These are phyloP conservation scores for Candida sanyaensis DNA, from an alignment of 1,139 yeast genomes.

Conservation along the genomic window DNA sequence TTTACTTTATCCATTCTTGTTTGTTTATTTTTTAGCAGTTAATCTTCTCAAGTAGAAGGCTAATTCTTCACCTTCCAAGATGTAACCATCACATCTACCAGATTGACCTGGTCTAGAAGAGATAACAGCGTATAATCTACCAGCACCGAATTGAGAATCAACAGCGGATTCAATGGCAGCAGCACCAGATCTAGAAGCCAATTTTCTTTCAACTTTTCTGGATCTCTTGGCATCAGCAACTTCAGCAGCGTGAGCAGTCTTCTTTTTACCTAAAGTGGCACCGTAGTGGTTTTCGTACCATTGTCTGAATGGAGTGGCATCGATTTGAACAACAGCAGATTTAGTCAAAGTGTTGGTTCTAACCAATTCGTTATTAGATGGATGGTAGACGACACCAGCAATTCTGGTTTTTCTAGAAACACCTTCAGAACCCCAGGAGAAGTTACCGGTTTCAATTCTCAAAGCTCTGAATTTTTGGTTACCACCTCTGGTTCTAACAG, in stretches of 20 bases:
- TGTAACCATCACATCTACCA: conserved; percentile 99
- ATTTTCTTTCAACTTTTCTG: conserved; percentile 84
- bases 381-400: conserved; percentile 97
- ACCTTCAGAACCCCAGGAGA: conserved; percentile 99
- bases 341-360: conserved; percentile 99
- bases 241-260: conserved; percentile 34
- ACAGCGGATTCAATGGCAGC: conserved; percentile 90
- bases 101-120: conserved; percentile 99
- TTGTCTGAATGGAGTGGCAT: conserved; percentile 99
- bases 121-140: conserved; percentile 98
- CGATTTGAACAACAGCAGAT: conserved; percentile 98
- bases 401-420: conserved; percentile 98
- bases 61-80: conserved; percentile 99
- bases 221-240: conserved; percentile 67
- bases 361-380: conserved; percentile 98
- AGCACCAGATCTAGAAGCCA: conserved; percentile 84
- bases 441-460: conserved; percentile 99
- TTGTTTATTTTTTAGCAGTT: conserved; percentile 93
- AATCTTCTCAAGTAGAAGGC: conserved; percentile 99
- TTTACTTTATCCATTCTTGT: conserved; percentile 8
- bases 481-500: conserved; percentile 99
- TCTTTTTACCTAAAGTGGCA: conserved; percentile 86
- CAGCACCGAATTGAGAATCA: conserved; percentile 95
- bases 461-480: conserved; percentile 99
- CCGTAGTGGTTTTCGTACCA: conserved; percentile 99